Percentiles rank a stretch among this genome's conserved stretches.
These are phyloP conservation scores for Fistulinella prunicolor DNA, from an alignment of 768 basidiomycete species.

Conservation along the genomic window DNA sequence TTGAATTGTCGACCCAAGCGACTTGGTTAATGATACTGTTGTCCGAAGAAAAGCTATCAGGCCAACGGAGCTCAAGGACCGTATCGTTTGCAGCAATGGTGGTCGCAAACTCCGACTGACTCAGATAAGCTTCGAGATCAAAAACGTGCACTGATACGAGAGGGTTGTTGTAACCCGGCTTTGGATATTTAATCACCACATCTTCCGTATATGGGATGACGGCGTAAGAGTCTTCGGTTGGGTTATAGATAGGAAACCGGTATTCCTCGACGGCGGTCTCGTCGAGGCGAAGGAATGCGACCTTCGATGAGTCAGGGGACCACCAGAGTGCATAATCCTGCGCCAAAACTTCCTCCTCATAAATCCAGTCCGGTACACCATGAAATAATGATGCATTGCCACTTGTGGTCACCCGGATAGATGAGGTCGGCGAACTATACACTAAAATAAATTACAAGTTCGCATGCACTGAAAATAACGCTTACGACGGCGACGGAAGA, in stretches of 20 bases:
- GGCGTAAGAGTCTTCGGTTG: conserved; percentile 61
- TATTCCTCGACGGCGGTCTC: conserved; percentile 87
- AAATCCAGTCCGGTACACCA: conserved; percentile 97
- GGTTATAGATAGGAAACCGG: conserved; percentile 90
- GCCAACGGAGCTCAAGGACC: conserved; percentile 67
- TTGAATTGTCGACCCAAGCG: conserved; percentile 77
- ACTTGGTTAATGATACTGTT: conserved; percentile 81
- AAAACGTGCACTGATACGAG: conserved; percentile 81
- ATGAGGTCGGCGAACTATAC: conserved; percentile 36
- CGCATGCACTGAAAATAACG: conserved; percentile 4
- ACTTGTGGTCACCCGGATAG: conserved; percentile 75
- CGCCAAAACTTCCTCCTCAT: conserved; percentile 87
- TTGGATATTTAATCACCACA: conserved; percentile 75
- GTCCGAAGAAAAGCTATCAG: conserved; percentile 47
- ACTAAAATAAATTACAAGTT: conserved; percentile 4
- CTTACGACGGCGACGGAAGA: conserved; percentile 63
- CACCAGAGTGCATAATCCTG: conserved; percentile 83
- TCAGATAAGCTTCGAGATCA: conserved; percentile 58
- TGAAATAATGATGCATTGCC: conserved; percentile 87
- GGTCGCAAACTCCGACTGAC: conserved; percentile 27
- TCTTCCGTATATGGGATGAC: conserved; percentile 75
- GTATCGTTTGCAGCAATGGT: conserved; percentile 37
- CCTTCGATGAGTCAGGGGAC: conserved; percentile 57
- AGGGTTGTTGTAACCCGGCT: conserved; percentile 89
- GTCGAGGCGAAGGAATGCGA: conserved; percentile 87